These are phyloP conservation scores for Fusarium scirpi DNA, from an alignment of 2,329 filamentous ascomycete genomes.

Conservation along the genomic window DNA sequence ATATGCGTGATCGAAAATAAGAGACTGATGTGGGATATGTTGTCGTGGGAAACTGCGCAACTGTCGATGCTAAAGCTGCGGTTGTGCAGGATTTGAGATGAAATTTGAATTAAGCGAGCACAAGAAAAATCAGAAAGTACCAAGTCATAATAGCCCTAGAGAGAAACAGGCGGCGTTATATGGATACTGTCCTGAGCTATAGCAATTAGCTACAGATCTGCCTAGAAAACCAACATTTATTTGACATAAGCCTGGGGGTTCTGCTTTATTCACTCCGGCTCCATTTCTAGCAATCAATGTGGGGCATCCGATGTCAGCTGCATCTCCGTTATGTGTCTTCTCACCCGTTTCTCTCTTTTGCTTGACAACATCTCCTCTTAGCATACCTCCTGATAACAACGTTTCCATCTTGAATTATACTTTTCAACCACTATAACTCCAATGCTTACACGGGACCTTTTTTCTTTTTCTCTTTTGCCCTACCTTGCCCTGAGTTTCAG, in stretches of 20 bases:
- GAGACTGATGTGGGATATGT: neutral
- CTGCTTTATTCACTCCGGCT: neutral
- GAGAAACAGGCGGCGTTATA: neutral
- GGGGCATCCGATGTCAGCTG: neutral
- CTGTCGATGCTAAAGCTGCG: slow-evolving; percentile 42
- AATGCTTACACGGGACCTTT: no score
- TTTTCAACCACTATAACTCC: no score
- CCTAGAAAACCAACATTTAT: neutral
- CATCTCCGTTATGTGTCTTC: neutral
- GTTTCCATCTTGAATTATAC: no score
- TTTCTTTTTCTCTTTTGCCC: no score
- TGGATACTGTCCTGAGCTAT: neutral
- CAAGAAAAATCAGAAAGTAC: neutral
- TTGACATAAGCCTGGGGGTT: neutral
- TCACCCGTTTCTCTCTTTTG: neutral
- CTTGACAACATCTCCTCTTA: neutral
- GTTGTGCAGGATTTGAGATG: slow-evolving; percentile 23
- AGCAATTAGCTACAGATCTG: neutral
- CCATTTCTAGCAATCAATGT: neutral
- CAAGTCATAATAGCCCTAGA: neutral
- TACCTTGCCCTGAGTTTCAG: no score
- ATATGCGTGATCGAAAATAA: fast-evolving
- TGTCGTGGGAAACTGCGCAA: slow-evolving; percentile 13
- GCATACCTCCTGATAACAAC: neutral
- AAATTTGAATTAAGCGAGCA: neutral